A percentile compares a stretch with the other conserved stretches of the same genome.
Evolutionary conservation across 371 early-diverging fungal species (phyloP).

Genomic region (Actinomortierella wolfii): DNA sequence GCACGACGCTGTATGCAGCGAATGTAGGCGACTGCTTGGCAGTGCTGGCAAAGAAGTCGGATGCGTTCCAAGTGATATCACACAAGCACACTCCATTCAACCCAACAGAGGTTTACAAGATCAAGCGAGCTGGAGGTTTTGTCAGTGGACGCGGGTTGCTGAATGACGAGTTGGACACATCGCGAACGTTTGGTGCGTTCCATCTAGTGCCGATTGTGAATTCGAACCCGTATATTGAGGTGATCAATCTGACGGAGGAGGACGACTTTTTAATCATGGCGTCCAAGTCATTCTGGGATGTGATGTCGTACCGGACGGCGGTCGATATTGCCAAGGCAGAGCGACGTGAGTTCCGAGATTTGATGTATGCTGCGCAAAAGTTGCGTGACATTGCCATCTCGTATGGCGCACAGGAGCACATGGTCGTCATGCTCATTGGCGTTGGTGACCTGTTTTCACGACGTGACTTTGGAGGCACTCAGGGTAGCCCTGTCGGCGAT

Average conservation of each 20-base stretch:
- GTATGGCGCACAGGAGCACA: slow-evolving; percentile 78
- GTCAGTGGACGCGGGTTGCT: slow-evolving; percentile 77
- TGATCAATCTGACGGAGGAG: slow-evolving; percentile 73
- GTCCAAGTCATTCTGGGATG: slow-evolving; percentile 83
- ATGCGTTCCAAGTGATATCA: slow-evolving; percentile 74
- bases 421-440: slow-evolving; percentile 87
- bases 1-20: slow-evolving; percentile 81
- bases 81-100: slow-evolving; percentile 76
- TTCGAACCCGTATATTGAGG: slow-evolving; percentile 81
- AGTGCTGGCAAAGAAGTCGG: slow-evolving; percentile 79
- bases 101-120: slow-evolving; percentile 76
- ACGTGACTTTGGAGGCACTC: background rate
- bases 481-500: background rate
- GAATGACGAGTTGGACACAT: slow-evolving; percentile 78
- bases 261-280: slow-evolving; percentile 94
- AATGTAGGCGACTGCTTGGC: slow-evolving; percentile 92
- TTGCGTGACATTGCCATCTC: slow-evolving; percentile 88
- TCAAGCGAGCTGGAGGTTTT: slow-evolving; percentile 82
- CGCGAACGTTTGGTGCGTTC: slow-evolving; percentile 88
- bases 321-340: slow-evolving; percentile 85
- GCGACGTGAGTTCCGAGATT: slow-evolving; percentile 62
- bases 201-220: slow-evolving; percentile 84
- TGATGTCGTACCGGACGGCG: slow-evolving; percentile 80
- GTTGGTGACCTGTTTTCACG: slow-evolving; percentile 72
- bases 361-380: slow-evolving; percentile 83